Percentiles rank a stretch among this genome's conserved stretches.
phyloP scores from a whole-genome alignment of 805 yeast species.

The Hanseniaspora occidentalis region DNA sequence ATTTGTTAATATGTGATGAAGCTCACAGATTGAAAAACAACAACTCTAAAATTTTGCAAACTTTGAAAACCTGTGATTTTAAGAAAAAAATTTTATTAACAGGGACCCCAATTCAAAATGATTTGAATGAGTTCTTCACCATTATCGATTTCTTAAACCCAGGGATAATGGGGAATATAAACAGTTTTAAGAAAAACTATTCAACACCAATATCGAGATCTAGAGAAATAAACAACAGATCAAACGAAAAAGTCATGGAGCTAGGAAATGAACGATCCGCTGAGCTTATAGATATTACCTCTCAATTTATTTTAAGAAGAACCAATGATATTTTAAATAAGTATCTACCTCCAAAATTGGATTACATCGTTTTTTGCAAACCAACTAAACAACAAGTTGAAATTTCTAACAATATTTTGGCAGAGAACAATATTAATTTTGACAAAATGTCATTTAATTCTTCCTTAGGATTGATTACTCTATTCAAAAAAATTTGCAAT shows the following conservation, averaged over 20 bases:
- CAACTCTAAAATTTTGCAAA: slow-evolving; percentile 57
- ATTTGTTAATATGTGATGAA: slow-evolving; percentile 82
- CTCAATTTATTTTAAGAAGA: slow-evolving; percentile 59
- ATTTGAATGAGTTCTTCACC: slow-evolving; percentile 68
- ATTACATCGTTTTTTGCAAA: slow-evolving; percentile 60
- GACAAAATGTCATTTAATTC: slow-evolving; percentile 22
- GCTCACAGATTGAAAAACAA: slow-evolving; percentile 82
- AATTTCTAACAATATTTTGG: slow-evolving; percentile 39
- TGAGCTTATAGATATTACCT: slow-evolving; percentile 54
- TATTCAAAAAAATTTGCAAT: slow-evolving; percentile 72
- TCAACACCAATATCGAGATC: slow-evolving; percentile 62
- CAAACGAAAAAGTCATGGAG: slow-evolving; percentile 33
- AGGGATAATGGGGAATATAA: slow-evolving; percentile 55
- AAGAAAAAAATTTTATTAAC: slow-evolving; percentile 53
- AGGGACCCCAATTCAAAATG: slow-evolving; percentile 93
- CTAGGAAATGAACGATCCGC: slow-evolving; percentile 50
- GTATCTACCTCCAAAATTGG: slow-evolving; percentile 64
- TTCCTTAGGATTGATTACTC: slow-evolving; percentile 56
- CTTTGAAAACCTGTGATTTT: slow-evolving; percentile 42
- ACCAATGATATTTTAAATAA: slow-evolving; percentile 44
- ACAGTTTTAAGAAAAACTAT: slow-evolving; percentile 45
- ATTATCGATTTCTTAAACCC: slow-evolving; percentile 79
- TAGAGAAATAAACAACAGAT: slow-evolving; percentile 50
- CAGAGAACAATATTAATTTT: slow-evolving; percentile 19
- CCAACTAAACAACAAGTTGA: slow-evolving; percentile 54